Conservation (phyloP, 495 filamentous ascomycete species). For the Talaromyces thailandensis region DNA sequence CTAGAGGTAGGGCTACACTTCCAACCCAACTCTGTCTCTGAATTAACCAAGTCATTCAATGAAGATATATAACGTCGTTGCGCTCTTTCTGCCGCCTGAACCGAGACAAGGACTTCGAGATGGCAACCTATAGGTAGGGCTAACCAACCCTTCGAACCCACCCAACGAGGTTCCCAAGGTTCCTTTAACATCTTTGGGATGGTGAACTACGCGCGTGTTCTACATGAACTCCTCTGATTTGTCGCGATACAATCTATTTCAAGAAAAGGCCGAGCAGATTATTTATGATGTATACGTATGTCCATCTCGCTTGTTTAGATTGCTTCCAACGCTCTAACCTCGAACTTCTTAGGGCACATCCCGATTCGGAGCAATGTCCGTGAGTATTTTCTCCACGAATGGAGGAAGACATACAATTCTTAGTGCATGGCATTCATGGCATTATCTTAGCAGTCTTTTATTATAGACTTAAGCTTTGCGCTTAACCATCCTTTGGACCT, state of each 20-base stretch:
- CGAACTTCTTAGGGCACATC: neutral
- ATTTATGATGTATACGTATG: neutral
- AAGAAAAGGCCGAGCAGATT: neutral
- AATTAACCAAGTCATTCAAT: too few species aligned
- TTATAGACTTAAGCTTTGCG: neutral
- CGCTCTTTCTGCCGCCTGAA: too few species aligned
- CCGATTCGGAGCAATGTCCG: neutral
- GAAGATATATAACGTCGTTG: too few species aligned
- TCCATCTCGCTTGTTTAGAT: neutral
- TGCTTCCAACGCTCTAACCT: neutral
- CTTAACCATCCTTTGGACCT: neutral
- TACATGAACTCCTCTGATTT: neutral
- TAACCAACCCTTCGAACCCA: neutral
- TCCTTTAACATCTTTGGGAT: neutral
- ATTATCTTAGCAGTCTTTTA: neutral
- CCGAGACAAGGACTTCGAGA: too few species aligned
- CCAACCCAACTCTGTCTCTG: too few species aligned
- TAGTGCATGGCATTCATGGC: neutral
- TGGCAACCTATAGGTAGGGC: too few species aligned
- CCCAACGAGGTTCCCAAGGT: neutral
- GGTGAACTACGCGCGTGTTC: neutral
- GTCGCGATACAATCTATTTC: neutral
- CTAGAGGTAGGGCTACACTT: too few species aligned
- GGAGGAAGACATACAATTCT: neutral
- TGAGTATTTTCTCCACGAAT: neutral